phyloP scores from a whole-genome alignment of 495 filamentous ascomycete genomes.

The Lophium mytilinum region DNA sequence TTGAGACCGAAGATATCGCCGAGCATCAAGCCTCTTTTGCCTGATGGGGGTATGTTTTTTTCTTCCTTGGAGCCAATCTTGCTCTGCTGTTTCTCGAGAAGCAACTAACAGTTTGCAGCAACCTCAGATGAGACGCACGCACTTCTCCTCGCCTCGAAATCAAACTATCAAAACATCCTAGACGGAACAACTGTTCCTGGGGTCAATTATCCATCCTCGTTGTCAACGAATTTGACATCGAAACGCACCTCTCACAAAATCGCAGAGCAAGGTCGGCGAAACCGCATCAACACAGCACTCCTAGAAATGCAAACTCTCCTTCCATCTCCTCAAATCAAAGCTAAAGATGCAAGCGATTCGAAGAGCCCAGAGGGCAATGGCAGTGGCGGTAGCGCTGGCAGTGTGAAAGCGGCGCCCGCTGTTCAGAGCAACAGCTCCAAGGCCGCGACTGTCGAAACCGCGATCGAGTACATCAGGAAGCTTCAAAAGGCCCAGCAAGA shows the following conservation, averaged over 20 bases:
- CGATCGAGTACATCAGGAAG: constrained; percentile 88
- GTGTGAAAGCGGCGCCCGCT: constrained; percentile 31
- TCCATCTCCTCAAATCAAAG: constrained; percentile 38
- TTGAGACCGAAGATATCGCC: constrained; percentile 89
- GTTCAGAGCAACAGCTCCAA: constrained; percentile 63
- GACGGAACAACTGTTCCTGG: constrained; percentile 87
- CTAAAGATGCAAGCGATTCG: constrained; percentile 29
- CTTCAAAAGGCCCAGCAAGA: constrained; percentile 66
- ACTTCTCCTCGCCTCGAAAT: constrained; percentile 81
- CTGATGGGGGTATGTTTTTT: constrained; percentile 56
- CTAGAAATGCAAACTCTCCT: constrained; percentile 84
- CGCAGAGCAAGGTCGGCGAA: constrained; percentile 89
- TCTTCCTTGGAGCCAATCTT: background rate
- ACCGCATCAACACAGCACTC: constrained; percentile 83
- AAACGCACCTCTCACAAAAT: constrained; percentile 98
- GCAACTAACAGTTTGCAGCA: constrained; percentile 26
- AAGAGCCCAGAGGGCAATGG: constrained; percentile 29
- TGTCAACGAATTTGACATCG: constrained; percentile 87
- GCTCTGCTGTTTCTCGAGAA: background rate
- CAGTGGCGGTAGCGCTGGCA: constrained; percentile 26
- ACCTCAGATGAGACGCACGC: constrained; percentile 68
- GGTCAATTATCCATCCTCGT: constrained; percentile 79
- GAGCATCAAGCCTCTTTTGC: constrained; percentile 83
- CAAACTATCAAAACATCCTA: constrained; percentile 95
- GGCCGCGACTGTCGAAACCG: constrained; percentile 90